Evolutionary conservation across 208 protist genomes (phyloP).

Genomic region (Leishmania tarentolae): DNA sequence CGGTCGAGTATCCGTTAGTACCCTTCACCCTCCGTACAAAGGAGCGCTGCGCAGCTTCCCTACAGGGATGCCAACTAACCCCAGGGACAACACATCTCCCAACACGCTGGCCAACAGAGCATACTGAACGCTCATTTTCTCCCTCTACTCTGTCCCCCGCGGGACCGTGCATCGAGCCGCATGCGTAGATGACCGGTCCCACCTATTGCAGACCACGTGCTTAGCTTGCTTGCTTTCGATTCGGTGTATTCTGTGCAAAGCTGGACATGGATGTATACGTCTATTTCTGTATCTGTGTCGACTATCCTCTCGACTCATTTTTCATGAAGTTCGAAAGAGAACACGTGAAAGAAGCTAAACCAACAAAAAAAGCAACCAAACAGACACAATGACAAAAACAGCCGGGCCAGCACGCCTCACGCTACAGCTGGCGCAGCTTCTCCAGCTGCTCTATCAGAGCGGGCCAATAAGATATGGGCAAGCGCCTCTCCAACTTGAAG

Average conservation of each 20-base stretch:
- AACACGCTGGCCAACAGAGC: background rate
- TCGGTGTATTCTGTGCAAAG: background rate
- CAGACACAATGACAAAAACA: background rate
- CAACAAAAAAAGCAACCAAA: background rate
- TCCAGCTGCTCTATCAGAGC: conserved; percentile 57
- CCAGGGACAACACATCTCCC: background rate
- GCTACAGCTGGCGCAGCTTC: conserved; percentile 25
- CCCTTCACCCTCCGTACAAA: background rate
- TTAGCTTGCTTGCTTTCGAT: background rate
- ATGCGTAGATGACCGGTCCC: too few species aligned
- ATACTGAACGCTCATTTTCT: background rate
- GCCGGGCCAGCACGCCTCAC: background rate
- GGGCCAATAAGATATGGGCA: conserved; percentile 84
- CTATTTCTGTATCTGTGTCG: background rate
- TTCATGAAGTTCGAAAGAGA: too few species aligned
- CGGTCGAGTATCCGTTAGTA: background rate
- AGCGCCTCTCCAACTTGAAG: conserved; percentile 66
- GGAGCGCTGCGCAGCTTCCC: background rate
- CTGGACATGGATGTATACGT: background rate
- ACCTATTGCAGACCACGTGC: background rate
- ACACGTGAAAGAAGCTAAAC: background rate
- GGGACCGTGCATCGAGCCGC: too few species aligned
- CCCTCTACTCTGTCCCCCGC: background rate
- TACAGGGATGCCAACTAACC: background rate
- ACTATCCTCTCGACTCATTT: background rate